Conservation (phyloP, 345 rosid species). For the Eucalyptus microcorys region DNA sequence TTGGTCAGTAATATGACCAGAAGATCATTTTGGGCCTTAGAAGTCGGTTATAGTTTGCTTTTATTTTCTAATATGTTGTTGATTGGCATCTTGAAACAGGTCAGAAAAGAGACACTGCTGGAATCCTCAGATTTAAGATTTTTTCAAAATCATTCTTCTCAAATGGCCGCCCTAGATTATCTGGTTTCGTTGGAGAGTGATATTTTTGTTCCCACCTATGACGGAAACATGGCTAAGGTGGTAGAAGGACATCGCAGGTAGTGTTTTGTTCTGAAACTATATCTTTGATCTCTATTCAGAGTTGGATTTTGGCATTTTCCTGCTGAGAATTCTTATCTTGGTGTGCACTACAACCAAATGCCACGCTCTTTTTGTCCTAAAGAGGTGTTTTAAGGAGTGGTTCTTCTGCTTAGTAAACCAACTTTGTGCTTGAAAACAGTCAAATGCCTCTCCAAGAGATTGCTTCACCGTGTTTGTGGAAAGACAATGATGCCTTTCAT, state of each 20-base stretch:
- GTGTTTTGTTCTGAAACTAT: not conserved
- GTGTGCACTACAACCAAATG: not conserved
- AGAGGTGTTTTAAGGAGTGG: not conserved
- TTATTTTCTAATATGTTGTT: not conserved
- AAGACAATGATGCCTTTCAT: not conserved
- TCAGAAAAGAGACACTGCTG: conserved; percentile 21
- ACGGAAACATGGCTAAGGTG: conserved; percentile 17
- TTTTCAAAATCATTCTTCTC: conserved; percentile 21
- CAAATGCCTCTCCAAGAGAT: not conserved
- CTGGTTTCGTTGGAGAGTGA: conserved; percentile 29
- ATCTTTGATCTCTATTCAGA: not conserved
- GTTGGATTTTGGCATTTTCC: not conserved
- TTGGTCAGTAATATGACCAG: conserved; percentile 15
- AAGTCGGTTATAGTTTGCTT: not conserved
- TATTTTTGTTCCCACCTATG: conserved; percentile 20
- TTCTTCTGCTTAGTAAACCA: not conserved
- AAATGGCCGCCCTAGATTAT: conserved; percentile 41
- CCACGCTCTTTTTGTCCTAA: not conserved
- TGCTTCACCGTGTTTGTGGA: not conserved
- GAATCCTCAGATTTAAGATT: conserved; percentile 8
- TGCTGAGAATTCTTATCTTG: not conserved
- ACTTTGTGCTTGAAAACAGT: not conserved
- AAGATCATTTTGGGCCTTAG: not conserved
- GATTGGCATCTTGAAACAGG: conserved; percentile 19
- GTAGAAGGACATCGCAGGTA: conserved; percentile 44